These are phyloP conservation scores for Tagetes patula DNA, from an alignment of 129 eudicot species.

Conservation along the genomic window DNA sequence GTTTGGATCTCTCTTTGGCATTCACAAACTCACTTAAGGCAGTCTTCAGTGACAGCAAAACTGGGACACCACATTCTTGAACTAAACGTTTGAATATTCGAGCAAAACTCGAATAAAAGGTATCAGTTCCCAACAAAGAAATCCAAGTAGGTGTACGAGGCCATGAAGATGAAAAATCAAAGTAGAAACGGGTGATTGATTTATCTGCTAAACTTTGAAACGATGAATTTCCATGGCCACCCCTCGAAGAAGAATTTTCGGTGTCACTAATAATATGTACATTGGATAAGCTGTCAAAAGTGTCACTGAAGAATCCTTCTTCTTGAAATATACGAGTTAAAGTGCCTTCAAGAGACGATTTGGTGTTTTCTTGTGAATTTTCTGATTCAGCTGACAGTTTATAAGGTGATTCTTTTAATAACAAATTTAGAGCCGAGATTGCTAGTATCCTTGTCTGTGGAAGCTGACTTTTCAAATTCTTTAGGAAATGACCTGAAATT, in stretches of 20 bases:
- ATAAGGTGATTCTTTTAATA: constrained; percentile 94
- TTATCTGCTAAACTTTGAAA: constrained; percentile 94
- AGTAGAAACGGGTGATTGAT: constrained; percentile 94
- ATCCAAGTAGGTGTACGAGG: constrained; percentile 99
- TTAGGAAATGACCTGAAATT: constrained; percentile 79
- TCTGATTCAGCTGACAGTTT: constrained; percentile 46
- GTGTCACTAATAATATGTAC: constrained; percentile 79
- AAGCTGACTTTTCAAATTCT: constrained; percentile 87
- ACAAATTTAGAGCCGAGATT: constrained; percentile 85
- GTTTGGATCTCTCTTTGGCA: constrained; percentile 88
- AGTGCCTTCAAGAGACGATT: constrained; percentile 82
- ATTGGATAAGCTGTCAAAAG: constrained; percentile 78
- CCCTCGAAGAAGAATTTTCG: constrained; percentile 66
- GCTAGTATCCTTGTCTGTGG: constrained; percentile 99
- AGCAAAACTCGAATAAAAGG: constrained; percentile 90
- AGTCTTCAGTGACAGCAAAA: constrained; percentile 55
- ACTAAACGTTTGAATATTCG: constrained; percentile 84
- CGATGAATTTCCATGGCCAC: constrained; percentile 69
- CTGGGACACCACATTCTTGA: constrained; percentile 93
- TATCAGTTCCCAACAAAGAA: constrained; percentile 78
- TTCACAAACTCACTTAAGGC: constrained; percentile 69
- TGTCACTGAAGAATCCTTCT: constrained; percentile 82
- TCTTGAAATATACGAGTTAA: constrained; percentile 72
- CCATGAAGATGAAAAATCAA: constrained; percentile 95
- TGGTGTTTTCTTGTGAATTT: constrained; percentile 39